Conservation (phyloP, 1,284 basidiomycete genomes). For the Malassezia sp. region DNA sequence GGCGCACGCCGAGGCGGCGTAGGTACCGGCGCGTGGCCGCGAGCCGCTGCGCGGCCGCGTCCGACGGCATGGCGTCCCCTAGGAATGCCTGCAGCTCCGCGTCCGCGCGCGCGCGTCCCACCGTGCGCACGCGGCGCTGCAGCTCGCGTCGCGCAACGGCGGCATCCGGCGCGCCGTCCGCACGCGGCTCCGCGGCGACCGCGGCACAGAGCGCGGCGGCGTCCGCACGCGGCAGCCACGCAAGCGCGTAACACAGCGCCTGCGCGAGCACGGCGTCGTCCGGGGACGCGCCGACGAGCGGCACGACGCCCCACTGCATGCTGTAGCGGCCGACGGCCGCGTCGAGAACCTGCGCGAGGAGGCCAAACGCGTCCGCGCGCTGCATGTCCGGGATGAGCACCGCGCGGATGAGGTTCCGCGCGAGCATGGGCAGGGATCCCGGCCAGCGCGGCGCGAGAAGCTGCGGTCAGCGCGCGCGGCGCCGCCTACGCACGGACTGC, state of each 20-base stretch:
- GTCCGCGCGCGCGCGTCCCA: not conserved
- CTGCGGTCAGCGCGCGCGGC: no score
- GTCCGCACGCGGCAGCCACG: not conserved
- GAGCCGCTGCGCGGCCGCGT: conserved; percentile 10
- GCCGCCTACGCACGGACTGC: no score
- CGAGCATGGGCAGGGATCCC: conserved; percentile 28
- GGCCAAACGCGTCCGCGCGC: conserved; percentile 8
- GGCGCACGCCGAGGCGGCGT: conserved; percentile 19
- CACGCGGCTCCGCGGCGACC: not conserved
- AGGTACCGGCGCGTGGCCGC: conserved; percentile 18
- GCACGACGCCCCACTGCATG: conserved; percentile 8
- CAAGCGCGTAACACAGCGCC: conserved; percentile 7
- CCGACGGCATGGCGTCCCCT: not conserved
- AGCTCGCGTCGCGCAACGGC: no score
- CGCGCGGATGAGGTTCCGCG: conserved; percentile 38
- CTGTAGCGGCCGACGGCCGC: not conserved
- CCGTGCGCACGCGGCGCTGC: not conserved
- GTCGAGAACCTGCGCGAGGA: conserved; percentile 3
- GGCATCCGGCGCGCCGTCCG: no score
- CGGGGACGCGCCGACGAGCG: not conserved
- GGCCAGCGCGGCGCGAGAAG: conserved; percentile 20
- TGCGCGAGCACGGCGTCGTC: conserved; percentile 2
- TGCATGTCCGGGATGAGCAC: conserved; percentile 33
- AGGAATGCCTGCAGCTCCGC: conserved; percentile 9
- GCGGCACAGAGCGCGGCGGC: not conserved